These are phyloP conservation scores for Parathielavia appendiculata DNA, from an alignment of 495 filamentous ascomycete species.

Conservation along the genomic window DNA sequence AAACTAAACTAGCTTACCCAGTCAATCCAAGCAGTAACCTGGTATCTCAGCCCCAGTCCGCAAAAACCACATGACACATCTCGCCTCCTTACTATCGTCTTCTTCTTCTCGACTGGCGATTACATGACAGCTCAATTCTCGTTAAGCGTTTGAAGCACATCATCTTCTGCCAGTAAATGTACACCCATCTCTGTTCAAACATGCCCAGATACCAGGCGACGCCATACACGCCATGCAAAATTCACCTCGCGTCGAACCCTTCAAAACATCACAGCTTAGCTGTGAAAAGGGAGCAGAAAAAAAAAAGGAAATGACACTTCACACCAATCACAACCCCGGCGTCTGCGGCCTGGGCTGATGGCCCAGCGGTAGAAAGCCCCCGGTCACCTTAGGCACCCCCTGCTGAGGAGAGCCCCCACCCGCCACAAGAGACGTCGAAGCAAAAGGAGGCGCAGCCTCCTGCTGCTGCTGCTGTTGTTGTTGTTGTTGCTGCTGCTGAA, in stretches of 20 bases:
- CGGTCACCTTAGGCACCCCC: constrained; percentile 23
- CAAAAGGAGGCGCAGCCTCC: neutral
- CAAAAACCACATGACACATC: neutral
- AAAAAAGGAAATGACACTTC: neutral
- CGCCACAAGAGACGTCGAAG: too few species aligned
- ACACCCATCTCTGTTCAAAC: neutral
- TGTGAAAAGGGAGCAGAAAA: neutral
- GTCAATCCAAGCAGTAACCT: neutral
- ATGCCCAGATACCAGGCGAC: neutral
- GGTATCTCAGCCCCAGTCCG: neutral
- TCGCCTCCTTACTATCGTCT: neutral
- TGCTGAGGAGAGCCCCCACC: neutral
- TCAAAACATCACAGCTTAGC: neutral
- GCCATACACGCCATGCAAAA: neutral
- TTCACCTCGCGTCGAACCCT: neutral
- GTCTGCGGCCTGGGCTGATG: constrained; percentile 3
- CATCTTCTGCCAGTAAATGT: neutral
- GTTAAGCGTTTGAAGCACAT: neutral
- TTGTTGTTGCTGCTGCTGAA: neutral
- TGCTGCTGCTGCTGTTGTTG: neutral
- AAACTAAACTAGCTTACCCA: too few species aligned
- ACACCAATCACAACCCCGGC: neutral
- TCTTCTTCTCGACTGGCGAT: too few species aligned
- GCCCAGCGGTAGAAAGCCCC: constrained; percentile 19
- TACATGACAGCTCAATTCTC: too few species aligned